Base-by-base conservation (phyloP, 1,284 basidiomycete species). In the Leccinum griseonigrum region DNA sequence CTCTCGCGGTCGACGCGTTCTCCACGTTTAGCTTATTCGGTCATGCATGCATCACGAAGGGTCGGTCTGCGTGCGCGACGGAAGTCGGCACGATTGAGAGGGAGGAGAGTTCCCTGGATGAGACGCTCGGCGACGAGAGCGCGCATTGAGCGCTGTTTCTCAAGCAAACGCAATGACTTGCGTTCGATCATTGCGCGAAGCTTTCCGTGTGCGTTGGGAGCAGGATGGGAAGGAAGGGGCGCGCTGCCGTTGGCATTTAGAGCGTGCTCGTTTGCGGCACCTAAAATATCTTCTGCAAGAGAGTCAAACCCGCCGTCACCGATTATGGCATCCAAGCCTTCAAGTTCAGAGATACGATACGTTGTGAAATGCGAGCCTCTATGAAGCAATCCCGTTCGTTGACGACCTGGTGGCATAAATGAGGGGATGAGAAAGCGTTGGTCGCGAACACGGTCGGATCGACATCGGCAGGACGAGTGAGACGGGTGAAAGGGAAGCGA, bases 1-100 rank as follows among this genome's bases (percentile, higher is more conserved):
- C 90, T 88, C 77, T 99, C 97, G 26, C 96, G 88, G 67, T 99
- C 96, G 6, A 86, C 83, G 28, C 96, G 90, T 74, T 99, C 97
- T 73, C 92, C 90, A 62, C 95, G 85, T 78, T 99, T 97, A 16
- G 92, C 85, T 66, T 88, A 85, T 76, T 99, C 97, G 4, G 94
- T 98, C 75, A 85, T 86, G 43, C 94, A 90, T n/a, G 95, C 94
- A 71, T 98, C 96, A 16, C 94, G 88, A 38, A 98, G 80, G 0
- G 90, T 91, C 32, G 94, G 93, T 72, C 95, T 97, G 68, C 94
- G 88, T 61, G 87, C 85, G 40, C 94, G 86, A 31, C 95, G 88
- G 85, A 97, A 97, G 70, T 96, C 94, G 13, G 90, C 85, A 50
- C 96, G 91, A 76, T 98, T 98, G 62, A 94, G 83, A 1, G 95